Evolutionary conservation across 108 stramenopile species (phyloP).

Genomic region (Schizochytrium sp.): DNA sequence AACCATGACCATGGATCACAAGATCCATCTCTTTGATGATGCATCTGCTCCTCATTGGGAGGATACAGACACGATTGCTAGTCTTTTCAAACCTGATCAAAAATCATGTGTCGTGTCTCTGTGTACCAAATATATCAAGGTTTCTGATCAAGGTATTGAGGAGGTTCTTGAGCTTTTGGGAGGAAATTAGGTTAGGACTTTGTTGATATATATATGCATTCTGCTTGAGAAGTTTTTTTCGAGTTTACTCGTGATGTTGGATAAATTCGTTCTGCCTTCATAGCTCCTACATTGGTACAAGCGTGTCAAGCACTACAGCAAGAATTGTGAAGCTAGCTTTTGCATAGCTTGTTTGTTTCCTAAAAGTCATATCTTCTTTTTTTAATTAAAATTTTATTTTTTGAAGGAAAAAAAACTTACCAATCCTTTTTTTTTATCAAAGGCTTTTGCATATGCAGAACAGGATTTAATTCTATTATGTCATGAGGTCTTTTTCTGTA

Average conservation of each 20-base stretch:
- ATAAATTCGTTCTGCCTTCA: too few species aligned
- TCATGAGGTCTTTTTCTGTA: too few species aligned
- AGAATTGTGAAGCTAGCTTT: background rate
- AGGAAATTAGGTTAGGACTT: background rate
- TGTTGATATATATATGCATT: too few species aligned
- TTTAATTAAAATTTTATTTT: too few species aligned
- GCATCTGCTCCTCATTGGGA: conserved; percentile 18
- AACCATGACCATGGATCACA: background rate
- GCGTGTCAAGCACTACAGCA: background rate
- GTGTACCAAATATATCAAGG: conserved; percentile 30
- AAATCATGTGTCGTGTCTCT: background rate
- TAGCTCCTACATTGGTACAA: too few species aligned
- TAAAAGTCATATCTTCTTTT: too few species aligned
- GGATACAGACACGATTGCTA: background rate
- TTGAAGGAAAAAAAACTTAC: too few species aligned
- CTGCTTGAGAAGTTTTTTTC: too few species aligned
- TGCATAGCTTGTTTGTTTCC: background rate
- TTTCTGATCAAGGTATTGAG: conserved; percentile 14
- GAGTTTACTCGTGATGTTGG: too few species aligned
- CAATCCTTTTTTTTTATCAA: too few species aligned
- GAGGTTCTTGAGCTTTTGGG: conserved; percentile 36
- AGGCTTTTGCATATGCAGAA: too few species aligned
- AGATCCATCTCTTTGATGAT: conserved; percentile 40
- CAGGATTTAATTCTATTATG: too few species aligned
- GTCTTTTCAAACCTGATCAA: background rate